Base-by-base conservation (phyloP, 2,329 filamentous ascomycete species). In the Tolypocladium sp. region DNA sequence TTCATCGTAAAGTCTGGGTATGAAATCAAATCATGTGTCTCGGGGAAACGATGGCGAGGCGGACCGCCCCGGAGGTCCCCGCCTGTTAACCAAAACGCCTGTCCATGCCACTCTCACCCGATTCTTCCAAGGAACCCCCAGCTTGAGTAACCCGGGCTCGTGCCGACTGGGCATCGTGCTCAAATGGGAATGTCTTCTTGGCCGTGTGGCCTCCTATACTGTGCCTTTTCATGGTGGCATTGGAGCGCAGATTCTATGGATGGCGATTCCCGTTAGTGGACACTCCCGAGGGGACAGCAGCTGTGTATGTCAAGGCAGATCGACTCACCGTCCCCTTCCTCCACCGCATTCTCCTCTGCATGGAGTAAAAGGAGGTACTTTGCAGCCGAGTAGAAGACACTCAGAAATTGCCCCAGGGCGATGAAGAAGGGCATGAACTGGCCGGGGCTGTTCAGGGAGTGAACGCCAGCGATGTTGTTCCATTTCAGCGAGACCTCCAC, bases 341-440 rank as follows among this genome's bases (percentile, higher is more conserved):
- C 37, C 13, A 22, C n/a, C 9, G 42, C 57, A 27, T 58, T n/a
- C 20, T 62, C 57, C 3, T 52, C 37, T 6, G 57, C 60, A 20
- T 25, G 8, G 3, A 46, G 12, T 7, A 54, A 58, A 6, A 62
- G 51, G n/a, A 56, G 5, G 2, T 52, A 25, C 55, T 63, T 64
- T 4, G 53, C 53, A 35, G 58, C 60, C 6, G 60, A 58, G 38
- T 66, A 67, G 17, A 65, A 60, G 33, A 68, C 63, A 33, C 59
- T 63, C 2, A 66, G 6, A 1, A 66, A 58, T 55, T 67, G 66
- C 12, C 62, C 66, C 12, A 67, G 38, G 1, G 65, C 58, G 56
- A 68, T 63, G 57, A 68, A 59, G 38, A 68, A 63, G n/a, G 66
- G 65, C 63, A 68, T 67, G n/a, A 67, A 66, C 52, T 68, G 66